phyloP scores from a whole-genome alignment of 164 flowering plant species.

The Warburgia ugandensis region DNA sequence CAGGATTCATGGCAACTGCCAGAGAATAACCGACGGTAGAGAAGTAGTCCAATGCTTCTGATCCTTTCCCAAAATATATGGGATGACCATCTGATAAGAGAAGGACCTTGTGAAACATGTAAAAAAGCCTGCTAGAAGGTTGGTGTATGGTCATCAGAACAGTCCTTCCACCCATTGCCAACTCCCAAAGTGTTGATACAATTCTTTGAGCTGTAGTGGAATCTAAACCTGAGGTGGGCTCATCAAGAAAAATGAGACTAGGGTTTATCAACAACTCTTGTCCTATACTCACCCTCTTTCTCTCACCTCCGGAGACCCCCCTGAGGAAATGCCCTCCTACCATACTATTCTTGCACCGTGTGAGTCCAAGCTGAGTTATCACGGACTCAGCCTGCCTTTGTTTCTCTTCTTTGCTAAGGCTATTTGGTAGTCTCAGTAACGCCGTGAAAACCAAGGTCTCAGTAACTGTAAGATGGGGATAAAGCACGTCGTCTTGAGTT shows the following conservation, averaged over 20 bases:
- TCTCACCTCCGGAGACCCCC: slow-evolving; percentile 27
- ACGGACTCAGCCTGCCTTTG: slow-evolving; percentile 41
- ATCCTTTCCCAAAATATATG: slow-evolving; percentile 55
- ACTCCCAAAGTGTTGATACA: slow-evolving; percentile 45
- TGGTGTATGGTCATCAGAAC: slow-evolving; percentile 71
- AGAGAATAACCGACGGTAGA: slow-evolving; percentile 46
- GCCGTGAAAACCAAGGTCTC: slow-evolving; percentile 71
- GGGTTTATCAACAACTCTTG: slow-evolving; percentile 78
- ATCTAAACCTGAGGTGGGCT: slow-evolving; percentile 78
- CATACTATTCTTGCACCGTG: slow-evolving; percentile 45
- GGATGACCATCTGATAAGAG: slow-evolving; percentile 56
- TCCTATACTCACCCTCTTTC: no score
- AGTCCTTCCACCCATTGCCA: slow-evolving; percentile 51
- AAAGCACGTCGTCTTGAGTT: slow-evolving; percentile 65
- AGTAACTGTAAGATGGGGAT: slow-evolving; percentile 56
- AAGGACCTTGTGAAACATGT: slow-evolving; percentile 72
- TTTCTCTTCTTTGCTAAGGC: slow-evolving; percentile 36
- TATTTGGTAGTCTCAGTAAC: slow-evolving; percentile 53
- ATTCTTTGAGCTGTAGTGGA: slow-evolving; percentile 63
- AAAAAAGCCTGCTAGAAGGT: slow-evolving; percentile 64
- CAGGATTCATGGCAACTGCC: slow-evolving; percentile 56
- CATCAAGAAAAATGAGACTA: slow-evolving; percentile 58
- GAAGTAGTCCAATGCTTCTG: slow-evolving; percentile 49
- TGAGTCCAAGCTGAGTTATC: slow-evolving; percentile 38
- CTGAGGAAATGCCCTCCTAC: slow-evolving; percentile 21